Conservation (phyloP, 805 yeast species). For the Starmerella asiatica region DNA sequence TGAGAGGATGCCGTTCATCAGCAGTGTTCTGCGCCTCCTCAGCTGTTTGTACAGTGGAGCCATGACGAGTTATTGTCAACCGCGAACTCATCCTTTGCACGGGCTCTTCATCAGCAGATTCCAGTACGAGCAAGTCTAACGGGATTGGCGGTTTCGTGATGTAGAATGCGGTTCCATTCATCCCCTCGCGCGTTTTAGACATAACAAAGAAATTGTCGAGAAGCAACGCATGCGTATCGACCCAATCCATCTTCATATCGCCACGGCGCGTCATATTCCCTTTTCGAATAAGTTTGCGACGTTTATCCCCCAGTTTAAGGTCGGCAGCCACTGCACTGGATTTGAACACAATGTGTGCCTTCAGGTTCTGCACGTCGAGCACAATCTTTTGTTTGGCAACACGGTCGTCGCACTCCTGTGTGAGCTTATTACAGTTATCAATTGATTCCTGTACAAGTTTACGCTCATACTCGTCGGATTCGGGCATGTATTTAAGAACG, state of each 20-base stretch:
- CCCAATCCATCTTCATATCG: conserved; percentile 49
- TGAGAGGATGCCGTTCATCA: conserved; percentile 19
- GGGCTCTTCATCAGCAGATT: conserved; percentile 32
- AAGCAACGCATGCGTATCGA: conserved; percentile 39
- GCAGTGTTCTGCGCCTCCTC: neutral
- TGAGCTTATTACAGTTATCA: conserved; percentile 41
- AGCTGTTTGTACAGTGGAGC: conserved; percentile 6
- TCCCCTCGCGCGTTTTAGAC: conserved; percentile 28
- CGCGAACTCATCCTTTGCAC: conserved; percentile 22
- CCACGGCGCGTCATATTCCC: conserved; percentile 51
- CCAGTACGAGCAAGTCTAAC: conserved; percentile 44
- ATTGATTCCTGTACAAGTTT: conserved; percentile 33
- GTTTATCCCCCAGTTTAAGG: conserved; percentile 39
- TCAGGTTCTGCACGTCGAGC: conserved; percentile 41
- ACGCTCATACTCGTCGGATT: conserved; percentile 32
- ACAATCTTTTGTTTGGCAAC: conserved; percentile 49
- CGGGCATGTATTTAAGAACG: conserved; percentile 38
- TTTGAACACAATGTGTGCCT: conserved; percentile 44
- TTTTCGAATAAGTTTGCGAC: conserved; percentile 42
- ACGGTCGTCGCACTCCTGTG: conserved; percentile 45
- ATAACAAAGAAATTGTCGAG: conserved; percentile 51
- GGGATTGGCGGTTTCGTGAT: conserved; percentile 31
- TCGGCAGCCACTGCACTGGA: conserved; percentile 34
- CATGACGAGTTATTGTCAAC: conserved; percentile 14
- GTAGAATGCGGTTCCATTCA: conserved; percentile 25